A percentile compares a stretch with the other conserved stretches of the same genome.
phyloP scores from a whole-genome alignment of 2,329 filamentous ascomycete species.

The Fusarium ramigenum region DNA sequence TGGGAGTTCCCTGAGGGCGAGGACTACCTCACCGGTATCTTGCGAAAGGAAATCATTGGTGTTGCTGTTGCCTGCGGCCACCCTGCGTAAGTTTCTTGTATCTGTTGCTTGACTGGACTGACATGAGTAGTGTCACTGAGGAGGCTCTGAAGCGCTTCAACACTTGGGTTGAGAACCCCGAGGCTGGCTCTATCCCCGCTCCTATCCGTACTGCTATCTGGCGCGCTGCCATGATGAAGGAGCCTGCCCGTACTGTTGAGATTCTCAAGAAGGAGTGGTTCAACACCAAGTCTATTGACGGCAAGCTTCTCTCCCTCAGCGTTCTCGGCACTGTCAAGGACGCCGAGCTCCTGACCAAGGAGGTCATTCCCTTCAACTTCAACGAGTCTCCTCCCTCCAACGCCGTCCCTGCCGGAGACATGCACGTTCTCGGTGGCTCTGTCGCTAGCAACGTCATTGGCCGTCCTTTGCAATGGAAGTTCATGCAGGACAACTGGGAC shows the following conservation, averaged over 20 bases:
- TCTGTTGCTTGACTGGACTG: constrained; percentile 27
- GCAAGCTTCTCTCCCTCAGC: constrained; percentile 84
- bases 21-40: constrained; percentile 81
- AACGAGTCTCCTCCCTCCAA: constrained; percentile 66
- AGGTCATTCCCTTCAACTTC: constrained; percentile 81
- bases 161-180: constrained; percentile 76
- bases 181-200: constrained; percentile 77
- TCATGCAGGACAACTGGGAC: constrained; percentile 85
- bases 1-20: constrained; percentile 85
- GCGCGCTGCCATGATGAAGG: constrained; percentile 75
- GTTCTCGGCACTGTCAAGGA: constrained; percentile 80
- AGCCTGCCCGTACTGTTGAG: constrained; percentile 75
- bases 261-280: constrained; percentile 87
- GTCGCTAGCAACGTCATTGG: constrained; percentile 78
- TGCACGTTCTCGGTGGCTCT: constrained; percentile 81
- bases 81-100: constrained; percentile 64
- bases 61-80: constrained; percentile 82
- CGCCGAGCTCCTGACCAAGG: constrained; percentile 70
- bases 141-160: constrained; percentile 84
- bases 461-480: constrained; percentile 83
- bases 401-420: constrained; percentile 84
- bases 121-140: constrained; percentile 64
- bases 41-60: constrained; percentile 82
- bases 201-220: constrained; percentile 85
- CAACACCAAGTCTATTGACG: constrained; percentile 85